These are phyloP conservation scores for Peniophora sp. DNA, from an alignment of 1,284 basidiomycete species.

Conservation along the genomic window DNA sequence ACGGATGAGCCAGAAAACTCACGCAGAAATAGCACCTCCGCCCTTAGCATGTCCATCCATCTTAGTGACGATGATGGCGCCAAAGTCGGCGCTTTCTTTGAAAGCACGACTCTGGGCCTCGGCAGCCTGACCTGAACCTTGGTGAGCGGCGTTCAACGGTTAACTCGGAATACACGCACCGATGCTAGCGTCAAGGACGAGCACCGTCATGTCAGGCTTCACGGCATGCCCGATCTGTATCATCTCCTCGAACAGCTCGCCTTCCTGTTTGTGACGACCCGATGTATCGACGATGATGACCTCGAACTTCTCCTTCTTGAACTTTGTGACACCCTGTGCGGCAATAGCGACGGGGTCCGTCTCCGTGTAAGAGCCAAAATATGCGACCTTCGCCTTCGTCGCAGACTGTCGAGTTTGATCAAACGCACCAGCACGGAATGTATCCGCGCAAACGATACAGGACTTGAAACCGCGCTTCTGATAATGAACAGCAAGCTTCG, in stretches of 20 bases:
- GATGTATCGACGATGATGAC: conserved; percentile 99
- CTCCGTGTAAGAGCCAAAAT: conserved; percentile 98
- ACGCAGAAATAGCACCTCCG: conserved; percentile 99
- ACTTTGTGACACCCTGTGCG: conserved; percentile 90
- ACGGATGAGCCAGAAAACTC: conserved; percentile 24
- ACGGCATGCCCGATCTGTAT: conserved; percentile 92
- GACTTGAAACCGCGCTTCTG: conserved; percentile 96
- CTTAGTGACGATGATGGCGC: conserved; percentile 99
- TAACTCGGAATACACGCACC: conserved; percentile 31
- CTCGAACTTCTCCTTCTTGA: conserved; percentile 97
- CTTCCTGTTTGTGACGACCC: conserved; percentile 96
- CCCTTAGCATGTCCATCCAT: conserved; percentile 99
- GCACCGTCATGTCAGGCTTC: conserved; percentile 88
- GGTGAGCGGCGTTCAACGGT: conserved; percentile 7
- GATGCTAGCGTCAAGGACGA: conserved; percentile 85
- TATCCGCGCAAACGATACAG: conserved; percentile 98
- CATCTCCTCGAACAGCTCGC: conserved; percentile 98
- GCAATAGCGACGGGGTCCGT: conserved; percentile 97
- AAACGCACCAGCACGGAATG: conserved; percentile 98
- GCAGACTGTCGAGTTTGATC: conserved; percentile 95
- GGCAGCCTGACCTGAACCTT: conserved; percentile 81
- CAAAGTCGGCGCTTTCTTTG: conserved; percentile 97
- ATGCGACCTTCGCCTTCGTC: conserved; percentile 97
- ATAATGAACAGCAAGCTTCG: conserved; percentile 96
- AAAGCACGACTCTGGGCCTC: conserved; percentile 95